Evolutionary conservation across 192 early-diverging fungal genomes (phyloP).

Genomic region (Backusella macrospora): DNA sequence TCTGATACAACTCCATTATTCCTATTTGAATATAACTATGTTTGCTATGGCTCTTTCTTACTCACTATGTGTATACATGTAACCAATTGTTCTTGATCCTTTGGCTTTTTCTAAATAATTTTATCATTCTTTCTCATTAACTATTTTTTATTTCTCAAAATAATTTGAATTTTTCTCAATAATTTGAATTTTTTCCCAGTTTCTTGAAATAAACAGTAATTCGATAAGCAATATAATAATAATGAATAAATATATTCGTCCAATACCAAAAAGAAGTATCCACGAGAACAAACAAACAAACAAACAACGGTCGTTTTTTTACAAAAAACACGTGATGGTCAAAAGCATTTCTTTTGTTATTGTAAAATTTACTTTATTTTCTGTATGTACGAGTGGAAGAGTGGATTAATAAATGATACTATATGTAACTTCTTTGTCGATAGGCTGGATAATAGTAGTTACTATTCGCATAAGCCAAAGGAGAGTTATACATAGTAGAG

Average conservation of each 20-base stretch:
- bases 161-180: no score
- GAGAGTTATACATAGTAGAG: not conserved
- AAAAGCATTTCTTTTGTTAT: not conserved
- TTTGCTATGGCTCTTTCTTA: no score
- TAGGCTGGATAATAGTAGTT: constrained; percentile 2
- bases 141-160: no score
- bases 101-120: no score
- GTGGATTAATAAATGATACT: not conserved
- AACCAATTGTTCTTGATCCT: no score
- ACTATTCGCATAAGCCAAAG: not conserved
- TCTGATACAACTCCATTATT: no score
- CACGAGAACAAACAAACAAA: constrained; percentile 17
- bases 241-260: not conserved
- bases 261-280: constrained; percentile 2
- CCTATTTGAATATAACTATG: no score
- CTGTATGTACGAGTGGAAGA: not conserved
- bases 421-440: constrained; percentile 6
- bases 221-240: not conserved
- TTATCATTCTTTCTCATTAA: no score
- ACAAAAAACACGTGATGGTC: constrained; percentile 4
- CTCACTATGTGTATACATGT: no score
- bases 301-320: not conserved
- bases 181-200: no score
- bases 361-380: not conserved
- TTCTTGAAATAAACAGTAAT: not conserved